Evolutionary conservation across 176 grass and related monocot genomes (phyloP), one percentile per base, ranked within the genome.

Genomic region (Musa itinerans): DNA sequence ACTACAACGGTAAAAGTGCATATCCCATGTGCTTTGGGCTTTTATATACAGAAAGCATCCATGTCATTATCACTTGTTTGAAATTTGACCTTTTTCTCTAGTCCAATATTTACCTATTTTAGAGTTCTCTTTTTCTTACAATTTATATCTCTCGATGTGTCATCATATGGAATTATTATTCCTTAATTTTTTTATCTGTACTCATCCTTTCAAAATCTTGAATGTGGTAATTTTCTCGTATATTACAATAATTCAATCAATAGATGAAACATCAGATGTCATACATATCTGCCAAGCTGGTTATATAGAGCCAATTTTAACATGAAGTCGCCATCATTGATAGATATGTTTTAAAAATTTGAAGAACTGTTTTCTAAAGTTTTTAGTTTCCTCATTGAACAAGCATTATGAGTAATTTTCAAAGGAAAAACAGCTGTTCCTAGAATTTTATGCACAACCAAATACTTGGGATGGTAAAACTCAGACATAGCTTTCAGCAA

Each of bases 1-100:
- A 94, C 86, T 64, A 99, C 95, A 75, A 89, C 73, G 83, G 90
- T 92, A 89, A 78, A 43, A 50, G 24, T 11, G 16, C 48, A 73
- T 16, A 20, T 61, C 50, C 51, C 1, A 11, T 17, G 25, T 17
- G 21, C 10, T 52, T 22, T 50, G 12, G 3, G 7, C 43, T 54
- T 29, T 61, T 53, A 16, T 55, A 26, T 63, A 63, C 58, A 10
- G 14, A 59, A 23, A 52, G 20, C 15, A 29, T 23, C n/a, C 19
- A 67, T 68, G 14, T 13, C 22, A 68, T 43, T 12, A 20, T 20
- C 23, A 25, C 22, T 43, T 67, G 63, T 34, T 69, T 56, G 23
- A 49, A 34, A 17, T 51, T 70, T 2, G 27, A 26, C 2, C 63
- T 51, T 51, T 34, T 20, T n/a, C 21, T 9, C 17, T 8, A 51